Conservation (phyloP, 441 rosid genomes). For the Aquilaria agallochum region DNA sequence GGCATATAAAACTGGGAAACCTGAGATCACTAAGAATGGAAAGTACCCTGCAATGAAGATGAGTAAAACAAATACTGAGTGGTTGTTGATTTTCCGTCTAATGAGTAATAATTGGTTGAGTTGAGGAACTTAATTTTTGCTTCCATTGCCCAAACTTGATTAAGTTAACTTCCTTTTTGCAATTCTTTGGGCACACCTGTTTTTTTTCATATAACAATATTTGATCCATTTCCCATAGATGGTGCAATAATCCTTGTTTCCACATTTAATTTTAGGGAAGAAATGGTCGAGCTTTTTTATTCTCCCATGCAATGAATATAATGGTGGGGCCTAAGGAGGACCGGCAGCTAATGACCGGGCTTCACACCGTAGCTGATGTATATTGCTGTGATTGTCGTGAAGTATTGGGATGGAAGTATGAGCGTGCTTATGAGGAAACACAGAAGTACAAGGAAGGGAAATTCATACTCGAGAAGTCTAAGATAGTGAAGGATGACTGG, state of each 20-base stretch:
- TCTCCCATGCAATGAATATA: constrained; percentile 62
- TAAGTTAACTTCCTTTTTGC: neutral
- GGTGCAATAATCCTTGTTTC: neutral
- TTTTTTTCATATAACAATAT: neutral
- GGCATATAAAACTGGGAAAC: too few relatives aligned
- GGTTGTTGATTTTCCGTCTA: neutral
- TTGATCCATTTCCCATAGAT: neutral
- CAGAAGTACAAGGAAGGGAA: constrained; percentile 75
- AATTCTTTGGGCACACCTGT: too few relatives aligned
- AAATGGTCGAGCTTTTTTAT: constrained; percentile 62
- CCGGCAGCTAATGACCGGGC: constrained; percentile 62
- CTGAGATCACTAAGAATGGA: neutral
- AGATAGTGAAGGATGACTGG: constrained; percentile 54
- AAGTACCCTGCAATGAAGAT: neutral
- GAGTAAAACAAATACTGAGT: neutral
- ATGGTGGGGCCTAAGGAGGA: constrained; percentile 53
- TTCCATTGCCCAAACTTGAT: neutral
- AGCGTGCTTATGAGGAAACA: constrained; percentile 59
- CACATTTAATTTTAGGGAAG: constrained; percentile 43
- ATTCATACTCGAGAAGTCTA: constrained; percentile 64
- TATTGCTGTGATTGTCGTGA: constrained; percentile 49
- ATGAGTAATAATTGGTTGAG: neutral
- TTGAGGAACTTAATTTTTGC: neutral
- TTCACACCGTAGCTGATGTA: constrained; percentile 66
- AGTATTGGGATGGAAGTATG: constrained; percentile 75